Percentiles rank a stretch among this genome's conserved stretches.
These are phyloP conservation scores for Schizochytrium sp. DNA, from an alignment of 108 stramenopile genomes.

Conservation along the genomic window DNA sequence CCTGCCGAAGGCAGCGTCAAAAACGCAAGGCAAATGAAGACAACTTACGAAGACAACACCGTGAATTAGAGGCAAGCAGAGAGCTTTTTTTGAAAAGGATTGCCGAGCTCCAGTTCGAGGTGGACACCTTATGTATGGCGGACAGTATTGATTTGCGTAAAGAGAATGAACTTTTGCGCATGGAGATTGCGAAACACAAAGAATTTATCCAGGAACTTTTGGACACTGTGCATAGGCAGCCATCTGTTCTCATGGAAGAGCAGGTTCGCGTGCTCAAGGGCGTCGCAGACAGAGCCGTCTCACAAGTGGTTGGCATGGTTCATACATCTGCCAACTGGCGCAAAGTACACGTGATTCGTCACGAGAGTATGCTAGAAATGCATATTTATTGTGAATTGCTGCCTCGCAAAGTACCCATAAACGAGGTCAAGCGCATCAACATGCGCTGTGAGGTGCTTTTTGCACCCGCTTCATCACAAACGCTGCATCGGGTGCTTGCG, in stretches of 20 bases:
- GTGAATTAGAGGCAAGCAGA: background rate
- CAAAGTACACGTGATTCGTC: too few species aligned
- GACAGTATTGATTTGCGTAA: background rate
- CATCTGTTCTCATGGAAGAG: too few species aligned
- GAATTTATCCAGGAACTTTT: background rate
- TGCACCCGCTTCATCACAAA: background rate
- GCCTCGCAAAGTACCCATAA: too few species aligned
- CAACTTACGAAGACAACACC: background rate
- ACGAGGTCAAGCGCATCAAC: background rate
- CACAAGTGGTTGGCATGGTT: too few species aligned
- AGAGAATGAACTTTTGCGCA: slow-evolving; percentile 31
- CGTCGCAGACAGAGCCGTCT: too few species aligned
- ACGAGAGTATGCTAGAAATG: too few species aligned
- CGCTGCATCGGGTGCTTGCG: too few species aligned
- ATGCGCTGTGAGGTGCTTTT: background rate
- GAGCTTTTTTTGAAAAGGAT: background rate
- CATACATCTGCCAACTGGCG: too few species aligned
- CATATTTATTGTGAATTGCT: too few species aligned
- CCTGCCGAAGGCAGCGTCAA: background rate
- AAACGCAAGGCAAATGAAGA: background rate
- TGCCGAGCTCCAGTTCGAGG: slow-evolving; percentile 44
- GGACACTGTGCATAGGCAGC: background rate
- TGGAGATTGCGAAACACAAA: slow-evolving; percentile 45
- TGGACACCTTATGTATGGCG: background rate
- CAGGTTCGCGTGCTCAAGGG: too few species aligned